Base-by-base conservation (phyloP, 202 grass and related monocot species). In the Panicum hallii region DNA sequence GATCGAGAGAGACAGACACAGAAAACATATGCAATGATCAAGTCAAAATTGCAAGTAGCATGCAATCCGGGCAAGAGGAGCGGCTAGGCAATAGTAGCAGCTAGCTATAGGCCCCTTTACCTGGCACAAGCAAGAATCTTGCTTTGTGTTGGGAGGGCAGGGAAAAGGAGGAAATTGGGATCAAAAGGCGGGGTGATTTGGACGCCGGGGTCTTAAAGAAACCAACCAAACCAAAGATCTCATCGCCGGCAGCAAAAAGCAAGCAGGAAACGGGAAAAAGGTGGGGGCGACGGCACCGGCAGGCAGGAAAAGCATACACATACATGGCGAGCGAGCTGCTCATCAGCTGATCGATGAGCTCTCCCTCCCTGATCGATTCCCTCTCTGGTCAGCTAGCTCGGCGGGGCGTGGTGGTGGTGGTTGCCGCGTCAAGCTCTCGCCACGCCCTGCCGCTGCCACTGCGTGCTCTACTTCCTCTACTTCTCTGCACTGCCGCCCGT, bases 361-460 rank as follows among this genome's bases (percentile, higher is more conserved):
- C 67, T 23, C 40, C 6, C 4, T 1, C n/a, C 23, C 36, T 38
- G 36, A 26, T 26, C 26, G 26, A 38, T 2, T 62, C 23, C 8
- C 19, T 9, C 9, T 19, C 54, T 67, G 41, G 20, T 28, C 36
- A 38, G 36, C 70, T 50, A 14, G 26, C 45, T 28, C 46, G 70
- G 2, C 45, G 3, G 14, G 46, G 23, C 5, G 69, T 2, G 1
- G 26, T 4, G 9, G 68, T n/a, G 84, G 84, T 90, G 30, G 89
- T 91, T 91, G 89, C 85, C 63, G 75, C 81, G 89, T 91, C 85
- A 58, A 88, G 81, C 89, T 84, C 23, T 90, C 89, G 74, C 68
- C 79, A 75, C 22, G 57, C 74, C 57, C 43, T 14, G 32, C 79
- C 45, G 17, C 45, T 79, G 80, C 69, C 7, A 30, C 61, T 36